Evolutionary conservation across 257 asterid species (phyloP).

Genomic region (Solanum gandarillasii): DNA sequence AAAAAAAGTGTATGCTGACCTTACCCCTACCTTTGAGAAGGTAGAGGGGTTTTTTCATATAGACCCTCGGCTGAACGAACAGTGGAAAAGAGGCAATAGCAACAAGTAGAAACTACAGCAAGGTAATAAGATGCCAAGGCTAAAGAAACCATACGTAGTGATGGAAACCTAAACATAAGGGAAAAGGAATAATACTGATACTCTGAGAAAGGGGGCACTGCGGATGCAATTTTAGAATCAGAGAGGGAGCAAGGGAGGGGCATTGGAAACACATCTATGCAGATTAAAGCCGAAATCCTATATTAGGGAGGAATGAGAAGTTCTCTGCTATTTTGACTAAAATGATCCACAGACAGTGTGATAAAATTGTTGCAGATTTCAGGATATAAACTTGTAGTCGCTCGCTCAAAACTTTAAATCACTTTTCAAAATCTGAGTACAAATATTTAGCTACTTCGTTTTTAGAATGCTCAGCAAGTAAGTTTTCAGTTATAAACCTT

Average conservation of each 20-base stretch:
- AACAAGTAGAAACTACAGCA: background rate
- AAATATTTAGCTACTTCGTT: background rate
- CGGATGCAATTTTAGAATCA: background rate
- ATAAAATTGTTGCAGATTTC: background rate
- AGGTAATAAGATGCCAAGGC: background rate
- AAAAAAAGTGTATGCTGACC: background rate
- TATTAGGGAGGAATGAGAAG: background rate
- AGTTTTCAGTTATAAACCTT: constrained; percentile 37
- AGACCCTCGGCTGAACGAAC: background rate
- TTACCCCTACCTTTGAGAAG: background rate
- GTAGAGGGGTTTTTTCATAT: background rate
- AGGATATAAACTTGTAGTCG: background rate
- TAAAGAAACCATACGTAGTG: background rate
- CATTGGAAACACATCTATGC: background rate
- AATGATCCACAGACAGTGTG: background rate
- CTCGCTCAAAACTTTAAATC: background rate
- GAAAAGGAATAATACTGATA: background rate
- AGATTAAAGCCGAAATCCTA: background rate
- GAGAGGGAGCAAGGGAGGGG: background rate
- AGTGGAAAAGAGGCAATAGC: background rate
- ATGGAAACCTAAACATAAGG: background rate
- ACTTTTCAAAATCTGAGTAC: background rate
- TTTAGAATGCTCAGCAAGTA: background rate
- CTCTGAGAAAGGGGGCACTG: background rate
- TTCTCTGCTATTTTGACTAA: background rate